These are phyloP conservation scores for Pleurotus platypus DNA, from an alignment of 768 basidiomycete genomes.

Conservation along the genomic window DNA sequence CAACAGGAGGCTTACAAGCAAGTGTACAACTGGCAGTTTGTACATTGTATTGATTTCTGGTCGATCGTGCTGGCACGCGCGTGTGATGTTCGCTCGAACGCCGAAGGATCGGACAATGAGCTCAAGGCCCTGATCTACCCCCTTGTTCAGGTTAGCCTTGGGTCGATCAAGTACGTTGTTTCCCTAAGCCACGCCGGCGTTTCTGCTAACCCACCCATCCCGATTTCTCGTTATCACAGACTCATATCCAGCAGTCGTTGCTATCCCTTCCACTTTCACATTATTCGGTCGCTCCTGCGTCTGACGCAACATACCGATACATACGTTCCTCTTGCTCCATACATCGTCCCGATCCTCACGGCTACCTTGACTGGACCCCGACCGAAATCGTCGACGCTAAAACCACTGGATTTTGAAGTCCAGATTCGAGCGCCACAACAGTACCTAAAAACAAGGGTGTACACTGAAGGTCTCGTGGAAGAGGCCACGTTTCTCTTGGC, in stretches of 20 bases:
- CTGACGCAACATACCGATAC: constrained; percentile 79
- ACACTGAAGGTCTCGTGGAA: constrained; percentile 78
- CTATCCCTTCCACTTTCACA: constrained; percentile 92
- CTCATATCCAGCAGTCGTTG: constrained; percentile 89
- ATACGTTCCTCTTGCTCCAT: constrained; percentile 85
- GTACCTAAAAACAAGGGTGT: constrained; percentile 85
- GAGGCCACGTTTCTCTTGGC: constrained; percentile 76
- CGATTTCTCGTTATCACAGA: constrained; percentile 36
- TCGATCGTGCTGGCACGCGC: constrained; percentile 80
- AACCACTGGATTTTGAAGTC: constrained; percentile 86
- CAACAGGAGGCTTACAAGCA: constrained; percentile 83
- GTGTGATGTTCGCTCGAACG: constrained; percentile 58
- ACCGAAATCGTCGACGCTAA: constrained; percentile 80
- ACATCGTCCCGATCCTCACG: constrained; percentile 82
- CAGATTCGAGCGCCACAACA: constrained; percentile 84
- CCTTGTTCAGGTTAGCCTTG: constrained; percentile 89
- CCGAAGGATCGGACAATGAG: constrained; percentile 63
- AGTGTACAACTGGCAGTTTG: constrained; percentile 99
- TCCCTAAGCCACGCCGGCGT: constrained; percentile 9
- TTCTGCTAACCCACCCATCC: constrained; percentile 1
- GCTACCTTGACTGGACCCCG: constrained; percentile 66
- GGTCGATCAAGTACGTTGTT: constrained; percentile 79
- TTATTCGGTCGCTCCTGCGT: constrained; percentile 84
- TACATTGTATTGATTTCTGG: constrained; percentile 97
- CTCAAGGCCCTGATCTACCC: constrained; percentile 91